A percentile compares a stretch with the other conserved stretches of the same genome.
Evolutionary conservation across 148 eudicot species (phyloP).

Genomic region (Fagopyrum esculentum): DNA sequence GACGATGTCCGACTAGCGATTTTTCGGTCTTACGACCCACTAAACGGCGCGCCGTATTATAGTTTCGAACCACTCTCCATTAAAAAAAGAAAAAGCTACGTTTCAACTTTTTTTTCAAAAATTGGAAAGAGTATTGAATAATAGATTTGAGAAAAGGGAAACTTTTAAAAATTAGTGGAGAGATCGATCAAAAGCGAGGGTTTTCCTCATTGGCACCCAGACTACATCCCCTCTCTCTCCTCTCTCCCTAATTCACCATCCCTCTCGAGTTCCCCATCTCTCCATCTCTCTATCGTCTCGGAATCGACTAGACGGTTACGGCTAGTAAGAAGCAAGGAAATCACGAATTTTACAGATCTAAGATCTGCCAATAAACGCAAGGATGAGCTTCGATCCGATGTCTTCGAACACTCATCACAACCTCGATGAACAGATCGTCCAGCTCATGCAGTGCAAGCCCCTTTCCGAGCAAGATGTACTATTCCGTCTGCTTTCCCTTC

Average conservation of each 20-base stretch:
- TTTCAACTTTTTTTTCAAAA: neutral
- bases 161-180: conserved; percentile 10
- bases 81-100: neutral
- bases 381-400: conserved; percentile 74
- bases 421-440: conserved; percentile 77
- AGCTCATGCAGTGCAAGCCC: conserved; percentile 95
- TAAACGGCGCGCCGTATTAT: too few species aligned
- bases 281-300: conserved; percentile 11
- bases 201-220: conserved; percentile 18
- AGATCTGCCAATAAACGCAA: conserved; percentile 15
- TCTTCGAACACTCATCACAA: conserved; percentile 48
- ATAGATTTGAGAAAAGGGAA: neutral
- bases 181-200: conserved; percentile 24
- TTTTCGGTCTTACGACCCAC: too few species aligned
- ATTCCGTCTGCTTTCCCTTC: conserved; percentile 1
- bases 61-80: too few species aligned
- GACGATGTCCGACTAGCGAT: too few species aligned
- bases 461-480: conserved; percentile 69
- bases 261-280: conserved; percentile 1
- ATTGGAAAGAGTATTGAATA: neutral
- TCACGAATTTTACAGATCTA: conserved; percentile 8
- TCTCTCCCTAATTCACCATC: conserved; percentile 4
- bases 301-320: conserved; percentile 17
- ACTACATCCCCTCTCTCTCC: conserved; percentile 19
- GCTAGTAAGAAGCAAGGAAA: conserved; percentile 12